Base-by-base conservation (phyloP, 257 asterid species). In the Ophiorrhiza pumila region DNA sequence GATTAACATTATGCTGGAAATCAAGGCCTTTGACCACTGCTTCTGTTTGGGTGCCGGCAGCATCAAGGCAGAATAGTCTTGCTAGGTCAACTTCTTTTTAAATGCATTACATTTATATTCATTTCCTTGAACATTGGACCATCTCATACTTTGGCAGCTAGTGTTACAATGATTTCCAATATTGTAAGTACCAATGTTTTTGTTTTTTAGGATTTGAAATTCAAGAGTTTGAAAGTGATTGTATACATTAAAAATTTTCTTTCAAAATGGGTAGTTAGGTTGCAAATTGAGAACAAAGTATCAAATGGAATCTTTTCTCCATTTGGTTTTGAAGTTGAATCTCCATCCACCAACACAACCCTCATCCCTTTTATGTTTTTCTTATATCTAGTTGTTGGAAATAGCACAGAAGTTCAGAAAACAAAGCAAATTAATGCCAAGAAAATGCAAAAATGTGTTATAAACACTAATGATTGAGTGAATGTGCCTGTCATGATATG, bases 1-100 rank as follows among this genome's bases (percentile, higher is more conserved):
- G 78, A 45, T 69, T 83, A 74, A 27, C 70, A 3, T 70, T 83
- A 77, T 71, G 77, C 55, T 83, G 87, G 87, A 83, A 80, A 75
- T 80, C 87, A 46, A 80, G 83, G 74, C 79, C 78, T 37, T 72
- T 83, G 76, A 69, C 69, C 58, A 72, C 76, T 9, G 85, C 85
- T 69, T 77, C 85, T 31, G 66, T 83, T 68, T 83, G 85, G 87
- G 83, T 68, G 59, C 85, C 87, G 31, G 71, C 25, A 71, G 65
- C 14, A 22, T 46, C 55, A 46, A 49, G 69, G 23, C 11, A 23
- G 35, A 69, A 20, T 61, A 50, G 75, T 73, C 62, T 47, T 68
- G 49, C 75, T 49, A 74, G 69, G 50, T 74, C 82, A 77, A 77
- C 75, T 70, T 74, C 67, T 58, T 77, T 74, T 64, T 61, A 70